These are phyloP conservation scores for Ceriops decandra DNA, from an alignment of 345 rosid species.

Conservation along the genomic window DNA sequence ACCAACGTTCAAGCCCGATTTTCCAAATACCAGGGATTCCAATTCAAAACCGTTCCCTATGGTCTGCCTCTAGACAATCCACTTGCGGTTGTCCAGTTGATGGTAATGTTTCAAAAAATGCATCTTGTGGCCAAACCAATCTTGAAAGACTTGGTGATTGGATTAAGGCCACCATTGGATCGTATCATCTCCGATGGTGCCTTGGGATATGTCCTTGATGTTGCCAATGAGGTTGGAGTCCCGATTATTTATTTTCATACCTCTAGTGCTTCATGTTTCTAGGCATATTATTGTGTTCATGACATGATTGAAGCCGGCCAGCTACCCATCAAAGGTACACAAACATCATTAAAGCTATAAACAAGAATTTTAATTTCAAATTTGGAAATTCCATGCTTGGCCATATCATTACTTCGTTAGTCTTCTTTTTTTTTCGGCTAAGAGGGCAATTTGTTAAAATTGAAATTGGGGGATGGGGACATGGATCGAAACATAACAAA, in stretches of 20 bases:
- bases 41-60: constrained; percentile 31
- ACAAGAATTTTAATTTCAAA: too few relatives aligned
- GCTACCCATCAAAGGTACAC: constrained; percentile 42
- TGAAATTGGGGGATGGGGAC: constrained; percentile 31
- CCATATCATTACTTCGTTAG: not conserved
- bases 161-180: constrained; percentile 13
- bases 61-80: constrained; percentile 34
- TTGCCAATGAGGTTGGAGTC: constrained; percentile 31
- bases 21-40: constrained; percentile 27
- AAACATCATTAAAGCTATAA: not conserved
- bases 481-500: constrained; percentile 38
- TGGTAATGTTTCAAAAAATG: constrained; percentile 20
- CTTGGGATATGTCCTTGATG: constrained; percentile 13
- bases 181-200: constrained; percentile 42
- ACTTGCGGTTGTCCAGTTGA: constrained; percentile 1
- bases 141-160: constrained; percentile 21
- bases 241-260: constrained; percentile 35
- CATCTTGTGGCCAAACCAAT: not conserved
- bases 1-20: constrained; percentile 36
- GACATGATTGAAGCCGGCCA: constrained; percentile 35
- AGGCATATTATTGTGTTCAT: constrained; percentile 23
- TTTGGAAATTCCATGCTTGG: not conserved
- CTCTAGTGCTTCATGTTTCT: constrained; percentile 1
- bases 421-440: not conserved
- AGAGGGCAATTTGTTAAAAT: not conserved